Evolutionary conservation across 208 protist species (phyloP).

Genomic region (Endotrypanum monterogeii): DNA sequence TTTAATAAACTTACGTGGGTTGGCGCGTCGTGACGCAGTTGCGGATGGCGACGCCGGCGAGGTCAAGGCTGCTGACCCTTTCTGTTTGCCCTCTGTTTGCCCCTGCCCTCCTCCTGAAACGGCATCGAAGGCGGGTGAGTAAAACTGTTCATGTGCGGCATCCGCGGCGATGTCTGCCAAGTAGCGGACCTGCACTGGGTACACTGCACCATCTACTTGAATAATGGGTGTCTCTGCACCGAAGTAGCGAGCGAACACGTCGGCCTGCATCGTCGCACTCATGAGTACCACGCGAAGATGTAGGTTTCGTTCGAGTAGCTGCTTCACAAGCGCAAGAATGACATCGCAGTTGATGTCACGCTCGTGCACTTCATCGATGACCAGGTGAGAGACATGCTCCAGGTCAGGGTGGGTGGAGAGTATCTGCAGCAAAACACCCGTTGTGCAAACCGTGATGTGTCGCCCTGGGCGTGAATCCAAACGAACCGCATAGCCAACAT

Average conservation of each 20-base stretch:
- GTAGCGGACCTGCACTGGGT: slow-evolving; percentile 71
- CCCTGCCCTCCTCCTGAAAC: background rate
- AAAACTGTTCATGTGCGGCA: slow-evolving; percentile 24
- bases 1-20: slow-evolving; percentile 34
- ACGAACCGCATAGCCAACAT: slow-evolving; percentile 98
- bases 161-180: slow-evolving; percentile 61
- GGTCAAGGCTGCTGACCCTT: background rate
- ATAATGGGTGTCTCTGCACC: slow-evolving; percentile 55
- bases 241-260: slow-evolving; percentile 98
- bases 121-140: slow-evolving; percentile 60
- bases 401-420: slow-evolving; percentile 90
- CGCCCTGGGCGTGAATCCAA: slow-evolving; percentile 95
- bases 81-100: background rate
- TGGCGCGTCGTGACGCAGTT: slow-evolving; percentile 2
- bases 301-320: slow-evolving; percentile 53
- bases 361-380: slow-evolving; percentile 99
- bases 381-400: slow-evolving; percentile 93
- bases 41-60: background rate
- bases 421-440: slow-evolving; percentile 98
- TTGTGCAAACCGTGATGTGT: slow-evolving; percentile 97
- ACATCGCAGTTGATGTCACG: slow-evolving; percentile 98
- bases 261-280: slow-evolving; percentile 97
- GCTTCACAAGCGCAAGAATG: slow-evolving; percentile 96
- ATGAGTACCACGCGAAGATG: slow-evolving; percentile 98
- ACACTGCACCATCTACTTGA: slow-evolving; percentile 69